Percentiles rank a stretch among this genome's conserved stretches.
phyloP scores from a whole-genome alignment of 352 stramenopile genomes.

The Peronosclerospora sorghi region DNA sequence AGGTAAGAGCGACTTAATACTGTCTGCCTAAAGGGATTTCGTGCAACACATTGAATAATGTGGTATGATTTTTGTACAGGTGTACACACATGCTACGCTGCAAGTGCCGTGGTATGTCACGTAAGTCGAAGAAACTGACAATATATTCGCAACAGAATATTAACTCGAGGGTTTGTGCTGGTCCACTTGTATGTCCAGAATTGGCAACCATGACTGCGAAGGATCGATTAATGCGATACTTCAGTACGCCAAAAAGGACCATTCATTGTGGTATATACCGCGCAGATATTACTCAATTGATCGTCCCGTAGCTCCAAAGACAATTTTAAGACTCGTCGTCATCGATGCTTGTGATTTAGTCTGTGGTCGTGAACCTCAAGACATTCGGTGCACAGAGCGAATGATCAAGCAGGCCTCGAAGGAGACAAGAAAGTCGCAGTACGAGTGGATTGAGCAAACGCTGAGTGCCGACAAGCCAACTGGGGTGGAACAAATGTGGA shows the following conservation, averaged over 20 bases:
- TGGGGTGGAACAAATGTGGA: constrained; percentile 78
- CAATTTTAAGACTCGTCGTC: constrained; percentile 69
- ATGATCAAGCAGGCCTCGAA: constrained; percentile 73
- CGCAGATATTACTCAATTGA: constrained; percentile 73
- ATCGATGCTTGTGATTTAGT: constrained; percentile 77
- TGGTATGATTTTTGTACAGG: too few relatives aligned
- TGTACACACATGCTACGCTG: constrained; percentile 56
- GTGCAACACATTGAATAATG: too few relatives aligned
- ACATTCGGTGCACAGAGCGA: constrained; percentile 58
- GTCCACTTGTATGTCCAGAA: constrained; percentile 19
- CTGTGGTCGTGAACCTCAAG: constrained; percentile 65
- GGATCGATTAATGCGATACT: constrained; percentile 75
- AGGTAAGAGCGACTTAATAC: constrained; percentile 20
- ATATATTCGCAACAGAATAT: too few relatives aligned
- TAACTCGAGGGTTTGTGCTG: not conserved
- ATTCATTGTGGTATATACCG: constrained; percentile 73
- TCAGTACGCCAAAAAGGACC: constrained; percentile 51
- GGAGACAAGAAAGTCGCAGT: constrained; percentile 47
- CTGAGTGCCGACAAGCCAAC: constrained; percentile 44
- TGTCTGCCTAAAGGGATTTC: too few relatives aligned
- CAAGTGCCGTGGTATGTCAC: constrained; percentile 80
- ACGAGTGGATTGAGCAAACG: constrained; percentile 64
- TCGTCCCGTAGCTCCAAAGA: constrained; percentile 62
- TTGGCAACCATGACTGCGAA: constrained; percentile 84
- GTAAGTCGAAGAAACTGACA: constrained; percentile 23